phyloP scores from a whole-genome alignment of 2,329 filamentous ascomycete genomes.

The Sclerotinia subarctica region DNA sequence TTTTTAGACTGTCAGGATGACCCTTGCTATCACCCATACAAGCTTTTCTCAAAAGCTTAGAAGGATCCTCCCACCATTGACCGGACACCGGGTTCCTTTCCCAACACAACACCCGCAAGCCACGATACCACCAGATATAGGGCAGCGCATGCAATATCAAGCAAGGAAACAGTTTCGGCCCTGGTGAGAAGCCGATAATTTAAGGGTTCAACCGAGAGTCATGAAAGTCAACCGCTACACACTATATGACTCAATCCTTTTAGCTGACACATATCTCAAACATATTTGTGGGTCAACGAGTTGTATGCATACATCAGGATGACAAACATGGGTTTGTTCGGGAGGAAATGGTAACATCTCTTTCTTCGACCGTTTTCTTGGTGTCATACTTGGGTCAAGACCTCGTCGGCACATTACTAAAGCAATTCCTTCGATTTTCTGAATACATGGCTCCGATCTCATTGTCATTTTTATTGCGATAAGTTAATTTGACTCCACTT shows the following conservation, averaged over 20 bases:
- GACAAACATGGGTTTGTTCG: not conserved
- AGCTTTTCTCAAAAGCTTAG: not conserved
- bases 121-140: conserved; percentile 11
- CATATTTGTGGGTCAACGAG: not conserved
- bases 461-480: not conserved
- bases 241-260: not conserved
- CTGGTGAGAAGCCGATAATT: not conserved
- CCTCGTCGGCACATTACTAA: not conserved
- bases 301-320: not conserved
- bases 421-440: not conserved
- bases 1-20: not conserved
- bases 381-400: not conserved
- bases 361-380: not conserved
- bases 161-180: not conserved
- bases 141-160: conserved; percentile 4
- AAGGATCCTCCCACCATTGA: not conserved
- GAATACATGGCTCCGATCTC: not conserved
- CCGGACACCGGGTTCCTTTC: not conserved
- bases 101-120: not conserved
- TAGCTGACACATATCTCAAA: not conserved
- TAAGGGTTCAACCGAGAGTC: not conserved
- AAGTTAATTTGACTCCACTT: not conserved
- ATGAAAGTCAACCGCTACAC: not conserved
- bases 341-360: not conserved
- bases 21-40: not conserved